Base-by-base conservation (phyloP, 306 rosid genomes). In the Cucurbita argyrosperma region DNA sequence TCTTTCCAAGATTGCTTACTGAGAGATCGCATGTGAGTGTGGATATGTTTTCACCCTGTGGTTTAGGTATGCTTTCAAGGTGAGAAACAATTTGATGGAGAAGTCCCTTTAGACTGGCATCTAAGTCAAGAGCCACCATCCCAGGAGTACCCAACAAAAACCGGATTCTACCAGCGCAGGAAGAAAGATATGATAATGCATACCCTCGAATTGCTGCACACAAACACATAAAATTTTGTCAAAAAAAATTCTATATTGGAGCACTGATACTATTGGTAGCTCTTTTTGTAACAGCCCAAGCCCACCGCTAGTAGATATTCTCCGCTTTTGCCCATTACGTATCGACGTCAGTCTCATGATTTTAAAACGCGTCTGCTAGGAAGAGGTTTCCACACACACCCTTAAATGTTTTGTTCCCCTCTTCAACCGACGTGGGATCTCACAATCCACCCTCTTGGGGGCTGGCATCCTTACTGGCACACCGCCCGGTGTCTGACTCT, bases 81-180 rank as follows among this genome's bases (percentile, higher is more conserved):
- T 91, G 92, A 76, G 74, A 92, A 77, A 91, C 92, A 35, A 94
- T 91, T 86, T 82, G 82, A 79, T 89, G 96, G 70, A 94, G 53
- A 63, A 86, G 92, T 62, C 88, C 90, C 77, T 89, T 94, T 82
- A 94, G 77, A 85, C 85, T 73, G 67, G 92, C 76, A 82, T 94
- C 99, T 84, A 94, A 78, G 78, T 90, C 99, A 65, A 91, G 98
- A 78, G 99, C 99, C 84, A 94, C 92, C 97, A 94, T 94, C 79
- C 99, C 99, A 59, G 96, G 97, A 54, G 95, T 89, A 56, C 92
- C 92, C 70, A 94, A 83, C 86, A 94, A 84, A 88, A 89, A 94
- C 68, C 97, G 90, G 73, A 94, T 89, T 87, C 99, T 86, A 79
- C 95, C 92, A 55, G 96, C 96, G 79, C 96, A 84, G 8, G 99